Base-by-base conservation (phyloP, 2,329 filamentous ascomycete species). In the Ascochyta koolunga region DNA sequence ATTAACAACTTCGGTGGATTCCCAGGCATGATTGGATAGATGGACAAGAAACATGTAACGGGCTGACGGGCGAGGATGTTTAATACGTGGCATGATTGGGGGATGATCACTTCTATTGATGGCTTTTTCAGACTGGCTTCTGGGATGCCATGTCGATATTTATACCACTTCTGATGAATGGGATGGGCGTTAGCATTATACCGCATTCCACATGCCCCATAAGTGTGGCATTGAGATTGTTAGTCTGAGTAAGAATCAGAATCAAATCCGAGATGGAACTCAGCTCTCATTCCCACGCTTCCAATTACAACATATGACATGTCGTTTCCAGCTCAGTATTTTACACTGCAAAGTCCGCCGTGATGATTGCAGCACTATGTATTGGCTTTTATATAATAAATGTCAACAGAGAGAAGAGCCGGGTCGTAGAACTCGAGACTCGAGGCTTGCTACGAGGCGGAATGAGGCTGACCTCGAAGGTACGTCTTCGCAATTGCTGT, bases 1-100 rank as follows among this genome's bases (percentile, higher is more conserved):
- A 31, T 69, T 38, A 70, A 68, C 64, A 68, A 65, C 64, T 76
- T 75, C 50, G 73, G 73, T 19, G 73, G 73, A 1, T 74, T 72
- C 57, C 59, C 71, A 7, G 73, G 71, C 16, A 67, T 71, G 65
- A 66, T 75, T 21, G 56, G 57, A 21, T 69, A 63, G 13, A 59
- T 19, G 24, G 16, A 18, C 7, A 11, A 40, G 6, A n/a, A 35
- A 13, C 2, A 16, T 33, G 15, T 4, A 7, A 33, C 15, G 4
- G 31, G n/a, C 15, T 16, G 31, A n/a, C 16, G 31, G n/a, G 11
- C 16, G 19, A 9, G 27, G 48, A 31, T 47, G 32, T 44, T 38
- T 45, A 47, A 42, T 49, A 22, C 36, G 44, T 22, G 48, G 36
- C 24, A 39, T 27, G 39, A 43, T 11, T 35, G 38, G 33, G 33